Evolutionary conservation across 805 yeast genomes (phyloP).

Genomic region (Lachancea meyersii): DNA sequence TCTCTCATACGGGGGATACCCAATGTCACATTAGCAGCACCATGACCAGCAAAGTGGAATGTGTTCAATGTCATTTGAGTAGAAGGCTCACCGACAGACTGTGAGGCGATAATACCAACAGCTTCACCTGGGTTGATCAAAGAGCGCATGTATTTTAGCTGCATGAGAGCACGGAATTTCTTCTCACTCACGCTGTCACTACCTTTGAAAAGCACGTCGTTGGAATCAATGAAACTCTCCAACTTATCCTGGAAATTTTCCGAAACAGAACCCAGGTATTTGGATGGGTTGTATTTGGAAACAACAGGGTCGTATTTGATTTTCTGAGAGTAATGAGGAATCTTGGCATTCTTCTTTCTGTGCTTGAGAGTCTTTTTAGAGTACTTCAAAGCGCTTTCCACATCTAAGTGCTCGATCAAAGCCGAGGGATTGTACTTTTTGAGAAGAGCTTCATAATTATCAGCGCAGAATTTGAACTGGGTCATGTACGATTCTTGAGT

Average conservation of each 20-base stretch:
- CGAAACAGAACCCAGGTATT: slow-evolving; percentile 87
- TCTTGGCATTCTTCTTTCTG: slow-evolving; percentile 52
- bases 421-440: slow-evolving; percentile 82
- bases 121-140: slow-evolving; percentile 94
- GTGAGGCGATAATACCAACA: slow-evolving; percentile 97
- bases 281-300: slow-evolving; percentile 79
- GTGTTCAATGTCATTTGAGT: slow-evolving; percentile 98
- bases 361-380: slow-evolving; percentile 75
- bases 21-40: slow-evolving; percentile 98
- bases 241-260: slow-evolving; percentile 79
- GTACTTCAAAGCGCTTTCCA: slow-evolving; percentile 73
- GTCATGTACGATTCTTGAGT: slow-evolving; percentile 91
- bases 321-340: slow-evolving; percentile 58
- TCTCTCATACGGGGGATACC: slow-evolving; percentile 99
- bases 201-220: slow-evolving; percentile 52
- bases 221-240: slow-evolving; percentile 57
- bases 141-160: slow-evolving; percentile 95
- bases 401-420: slow-evolving; percentile 66
- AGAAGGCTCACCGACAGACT: slow-evolving; percentile 98
- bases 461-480: slow-evolving; percentile 87
- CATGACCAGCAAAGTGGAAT: slow-evolving; percentile 99
- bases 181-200: slow-evolving; percentile 47
- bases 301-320: slow-evolving; percentile 82
- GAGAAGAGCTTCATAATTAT: slow-evolving; percentile 80
- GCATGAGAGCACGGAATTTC: slow-evolving; percentile 95